Evolutionary conservation across 768 basidiomycete genomes (phyloP), one percentile per base, ranked within the genome.

Genomic region (Naganishia vaughanmartiniae): DNA sequence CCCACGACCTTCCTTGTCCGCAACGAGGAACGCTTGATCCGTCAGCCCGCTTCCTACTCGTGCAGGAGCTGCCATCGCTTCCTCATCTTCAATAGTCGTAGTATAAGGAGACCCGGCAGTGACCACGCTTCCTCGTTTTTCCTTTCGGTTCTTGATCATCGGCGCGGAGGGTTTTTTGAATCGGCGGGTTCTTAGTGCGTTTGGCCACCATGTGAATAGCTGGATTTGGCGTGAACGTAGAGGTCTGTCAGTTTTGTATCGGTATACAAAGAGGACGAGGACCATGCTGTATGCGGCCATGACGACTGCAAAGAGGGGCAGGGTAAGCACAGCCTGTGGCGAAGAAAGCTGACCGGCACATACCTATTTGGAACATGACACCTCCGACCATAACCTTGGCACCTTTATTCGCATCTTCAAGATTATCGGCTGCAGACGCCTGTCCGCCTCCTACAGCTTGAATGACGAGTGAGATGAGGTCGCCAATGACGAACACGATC

Each of bases 361-460:
- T 58, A 58, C 57, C 57, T 67, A 88, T 78, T 74, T 89, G 88
- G 74, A 89, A 84, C 21, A 82, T 81, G 71, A 90, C 89, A 57
- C 88, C 89, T 0, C 66, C 78, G 33, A 76, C 83, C 87, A 89
- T 88, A 75, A 88, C 83, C 57, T 85, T 74, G 17, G 83, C 84
- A 4, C 86, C 86, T 82, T 84, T 67, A 34, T 80, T 76, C 21
- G 79, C 72, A 28, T 72, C 76, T 19, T 74, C 69, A 33, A 68
- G 56, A 4, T 72, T 75, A 15, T 71, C 71, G 31, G 81, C 84
- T 0, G 78, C 76, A 4, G 85, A 83, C 0, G 88, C 88, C 26
- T 83, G 74, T 0, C 85, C 88, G 30, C 89, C 89, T 46, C 89
- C 89, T 21, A 84, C 79, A 33, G 85, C 88, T 80, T 90, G 89